Conservation (phyloP, 2,329 filamentous ascomycete genomes). For the Aureobasidium sp. region DNA sequence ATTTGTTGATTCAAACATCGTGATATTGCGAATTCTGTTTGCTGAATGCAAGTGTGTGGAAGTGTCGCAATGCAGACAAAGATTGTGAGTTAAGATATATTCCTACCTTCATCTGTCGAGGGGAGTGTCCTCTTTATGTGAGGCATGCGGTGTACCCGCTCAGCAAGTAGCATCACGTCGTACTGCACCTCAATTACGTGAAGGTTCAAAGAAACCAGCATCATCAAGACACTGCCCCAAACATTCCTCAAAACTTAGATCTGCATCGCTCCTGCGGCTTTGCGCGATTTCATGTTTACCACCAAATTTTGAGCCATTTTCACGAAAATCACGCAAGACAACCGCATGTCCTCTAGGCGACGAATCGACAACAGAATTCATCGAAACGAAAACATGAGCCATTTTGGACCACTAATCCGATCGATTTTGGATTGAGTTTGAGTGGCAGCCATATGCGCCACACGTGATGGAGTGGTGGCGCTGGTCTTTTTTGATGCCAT, state of each 20-base stretch:
- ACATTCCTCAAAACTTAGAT: conserved; percentile 4
- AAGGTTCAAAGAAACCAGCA: background rate
- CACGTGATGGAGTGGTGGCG: background rate
- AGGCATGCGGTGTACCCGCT: conserved; percentile 1
- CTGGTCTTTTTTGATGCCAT: background rate
- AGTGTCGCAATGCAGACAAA: background rate
- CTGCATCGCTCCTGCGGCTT: conserved; percentile 6
- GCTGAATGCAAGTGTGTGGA: background rate
- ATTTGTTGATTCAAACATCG: background rate
- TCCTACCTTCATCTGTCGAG: background rate
- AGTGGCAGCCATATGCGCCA: background rate
- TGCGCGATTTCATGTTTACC: conserved; percentile 9
- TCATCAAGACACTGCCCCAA: background rate
- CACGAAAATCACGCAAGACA: conserved; percentile 15
- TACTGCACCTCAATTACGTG: conserved; percentile 10
- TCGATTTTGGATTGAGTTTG: background rate
- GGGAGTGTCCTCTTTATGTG: background rate
- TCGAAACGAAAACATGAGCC: background rate
- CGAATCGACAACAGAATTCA: background rate
- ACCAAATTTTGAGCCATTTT: conserved; percentile 13
- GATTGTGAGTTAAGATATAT: background rate
- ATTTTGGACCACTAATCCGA: background rate
- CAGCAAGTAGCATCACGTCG: conserved; percentile 6
- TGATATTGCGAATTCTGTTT: background rate
- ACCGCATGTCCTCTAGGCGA: background rate